Percentiles rank a stretch among this genome's conserved stretches.
Conservation (phyloP, 306 rosid genomes). For the Fragaria nilgerrensis region DNA sequence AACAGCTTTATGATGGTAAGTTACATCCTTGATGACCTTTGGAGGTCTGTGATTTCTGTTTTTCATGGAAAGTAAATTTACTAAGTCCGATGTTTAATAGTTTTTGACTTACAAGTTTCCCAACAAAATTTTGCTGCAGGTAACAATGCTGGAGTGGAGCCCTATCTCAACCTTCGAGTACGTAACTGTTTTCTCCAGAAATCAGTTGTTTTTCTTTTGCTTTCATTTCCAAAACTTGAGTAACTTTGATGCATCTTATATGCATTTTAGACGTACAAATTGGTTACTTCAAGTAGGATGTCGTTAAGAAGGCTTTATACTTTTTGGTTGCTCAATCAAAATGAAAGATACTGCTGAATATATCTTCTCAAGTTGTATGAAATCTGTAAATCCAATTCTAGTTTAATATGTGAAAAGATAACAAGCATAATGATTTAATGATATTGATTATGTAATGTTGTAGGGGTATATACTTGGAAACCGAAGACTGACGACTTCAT, state of each 20-base stretch:
- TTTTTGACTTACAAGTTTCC: not conserved
- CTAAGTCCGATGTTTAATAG: not conserved
- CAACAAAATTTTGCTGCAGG: constrained; percentile 8
- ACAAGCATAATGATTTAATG: not conserved
- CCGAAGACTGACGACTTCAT: constrained; percentile 26
- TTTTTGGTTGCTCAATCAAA: not conserved
- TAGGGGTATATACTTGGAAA: constrained; percentile 33
- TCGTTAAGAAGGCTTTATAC: not conserved
- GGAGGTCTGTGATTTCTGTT: not conserved
- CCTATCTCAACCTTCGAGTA: constrained; percentile 27
- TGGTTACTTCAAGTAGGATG: not conserved
- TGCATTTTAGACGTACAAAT: not conserved
- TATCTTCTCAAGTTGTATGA: not conserved
- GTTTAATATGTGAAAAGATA: not conserved
- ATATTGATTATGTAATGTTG: not conserved
- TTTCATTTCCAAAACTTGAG: not conserved
- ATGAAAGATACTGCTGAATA: not conserved
- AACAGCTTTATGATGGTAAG: constrained; percentile 24
- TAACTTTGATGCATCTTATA: not conserved
- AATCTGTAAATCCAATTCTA: not conserved
- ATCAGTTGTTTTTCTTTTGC: not conserved
- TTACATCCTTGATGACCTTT: not conserved
- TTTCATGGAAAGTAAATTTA: not conserved
- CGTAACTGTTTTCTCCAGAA: not conserved
- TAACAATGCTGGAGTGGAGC: constrained; percentile 9